Evolutionary conservation across 106 monocot genomes (phyloP), one percentile per base, ranked within the genome.

Genomic region (Dendrobium officinale): DNA sequence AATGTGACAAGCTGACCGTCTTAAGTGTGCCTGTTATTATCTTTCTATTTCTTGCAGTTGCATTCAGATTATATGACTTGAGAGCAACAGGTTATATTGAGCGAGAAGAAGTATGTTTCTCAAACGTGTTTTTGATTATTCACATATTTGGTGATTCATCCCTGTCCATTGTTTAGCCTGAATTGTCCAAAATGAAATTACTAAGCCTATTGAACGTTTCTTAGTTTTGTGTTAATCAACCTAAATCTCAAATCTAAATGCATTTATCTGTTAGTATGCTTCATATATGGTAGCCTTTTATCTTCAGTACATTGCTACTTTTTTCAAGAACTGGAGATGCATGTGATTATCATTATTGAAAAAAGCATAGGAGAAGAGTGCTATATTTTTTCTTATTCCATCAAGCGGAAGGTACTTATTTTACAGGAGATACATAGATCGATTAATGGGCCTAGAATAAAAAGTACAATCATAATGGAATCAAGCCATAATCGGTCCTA

Each of bases 31-130:
- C 18, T 76, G n/a, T 48, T 5, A 49, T 20, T 48, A 31, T 67
- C 51, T 54, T 43, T 79, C 70, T 80, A 11, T 85, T 74, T 83
- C 16, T 27, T 88, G 82, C 85, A 96, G 96, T 96, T 91, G 83
- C 91, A 51, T 96, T 96, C 85, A 93, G 83, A 83, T 73, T 96
- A 61, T 91, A 96, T 82, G 96, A 96, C 82, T 84, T 96, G 86
- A 85, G 91, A 74, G 88, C 88, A 81, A 96, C 96, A 51, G 96
- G 96, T 17, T 93, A 64, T 42, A 96, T 96, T 77, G 96, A 96
- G 54, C 91, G 91, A 43, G 88, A 96, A 80, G 93, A 96, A 81
- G 96, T 96, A 49, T 87, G 89, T 85, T 84, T 10, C 11, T 77
- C 16, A 67, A 20, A 27, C 64, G 18, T 64, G 22, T 64, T 64